Percentiles rank a stretch among this genome's conserved stretches.
Evolutionary conservation across 768 basidiomycete genomes (phyloP).

Genomic region (Dioszegia crocea): DNA sequence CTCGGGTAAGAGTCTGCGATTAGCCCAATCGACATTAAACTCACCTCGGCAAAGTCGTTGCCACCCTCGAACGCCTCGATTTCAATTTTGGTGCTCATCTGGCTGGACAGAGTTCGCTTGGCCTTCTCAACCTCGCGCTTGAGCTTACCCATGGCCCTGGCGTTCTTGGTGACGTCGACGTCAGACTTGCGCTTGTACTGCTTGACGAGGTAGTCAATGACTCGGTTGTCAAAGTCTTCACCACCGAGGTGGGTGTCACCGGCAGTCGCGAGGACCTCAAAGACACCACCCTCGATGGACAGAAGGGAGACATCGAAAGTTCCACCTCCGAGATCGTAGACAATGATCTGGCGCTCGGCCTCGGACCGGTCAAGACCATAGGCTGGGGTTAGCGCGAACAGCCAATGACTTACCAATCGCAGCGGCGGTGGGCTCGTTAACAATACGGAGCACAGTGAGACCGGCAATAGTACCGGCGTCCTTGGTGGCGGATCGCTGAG

Average conservation of each 20-base stretch:
- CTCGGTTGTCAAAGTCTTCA: conserved; percentile 96
- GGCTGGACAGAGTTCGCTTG: conserved; percentile 85
- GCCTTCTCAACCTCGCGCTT: conserved; percentile 92
- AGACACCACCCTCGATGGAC: conserved; percentile 95
- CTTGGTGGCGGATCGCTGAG: conserved; percentile 97
- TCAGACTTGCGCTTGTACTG: conserved; percentile 95
- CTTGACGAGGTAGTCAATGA: conserved; percentile 93
- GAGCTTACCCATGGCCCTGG: conserved; percentile 80
- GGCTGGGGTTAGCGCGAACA: conserved; percentile 45
- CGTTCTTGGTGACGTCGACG: conserved; percentile 72
- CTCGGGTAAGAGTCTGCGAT: conserved; percentile 67
- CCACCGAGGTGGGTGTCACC: conserved; percentile 98
- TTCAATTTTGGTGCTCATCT: conserved; percentile 86
- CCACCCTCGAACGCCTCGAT: conserved; percentile 95
- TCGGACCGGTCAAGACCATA: conserved; percentile 95
- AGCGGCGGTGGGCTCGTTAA: conserved; percentile 97
- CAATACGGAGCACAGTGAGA: conserved; percentile 93
- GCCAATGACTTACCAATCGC: conserved; percentile 59
- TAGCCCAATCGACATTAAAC: conserved; percentile 1
- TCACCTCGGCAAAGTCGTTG: conserved; percentile 85
- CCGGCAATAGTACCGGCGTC: conserved; percentile 94
- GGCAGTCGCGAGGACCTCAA: conserved; percentile 96
- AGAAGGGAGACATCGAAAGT: conserved; percentile 97
- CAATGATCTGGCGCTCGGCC: conserved; percentile 90
- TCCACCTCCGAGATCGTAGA: conserved; percentile 97